These are phyloP conservation scores for Talaromyces thailandensis DNA, from an alignment of 495 filamentous ascomycete species.

Conservation along the genomic window DNA sequence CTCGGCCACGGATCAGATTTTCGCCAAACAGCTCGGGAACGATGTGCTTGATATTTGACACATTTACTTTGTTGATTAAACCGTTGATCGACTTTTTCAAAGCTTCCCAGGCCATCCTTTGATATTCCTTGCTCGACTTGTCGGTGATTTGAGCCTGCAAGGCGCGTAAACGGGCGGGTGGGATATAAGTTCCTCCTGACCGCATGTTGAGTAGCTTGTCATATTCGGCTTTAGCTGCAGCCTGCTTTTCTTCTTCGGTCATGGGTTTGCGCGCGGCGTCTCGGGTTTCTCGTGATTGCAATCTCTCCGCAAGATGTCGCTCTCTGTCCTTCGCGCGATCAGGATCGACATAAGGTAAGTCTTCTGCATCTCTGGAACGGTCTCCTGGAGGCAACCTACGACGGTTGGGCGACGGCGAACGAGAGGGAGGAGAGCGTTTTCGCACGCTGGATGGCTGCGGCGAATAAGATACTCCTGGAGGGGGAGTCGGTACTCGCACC, in stretches of 20 bases:
- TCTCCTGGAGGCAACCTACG: constrained; percentile 48
- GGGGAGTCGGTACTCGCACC: constrained; percentile 58
- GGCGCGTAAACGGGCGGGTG: constrained; percentile 80
- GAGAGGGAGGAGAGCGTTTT: constrained; percentile 54
- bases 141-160: constrained; percentile 96
- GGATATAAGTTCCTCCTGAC: constrained; percentile 92
- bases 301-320: constrained; percentile 51
- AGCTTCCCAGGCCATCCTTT: constrained; percentile 98
- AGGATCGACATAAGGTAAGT: constrained; percentile 42
- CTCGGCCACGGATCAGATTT: constrained; percentile 84
- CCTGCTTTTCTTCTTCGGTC: constrained; percentile 78
- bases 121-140: constrained; percentile 91
- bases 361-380: constrained; percentile 21
- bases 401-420: constrained; percentile 55
- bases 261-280: constrained; percentile 46
- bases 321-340: constrained; percentile 51
- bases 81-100: constrained; percentile 98
- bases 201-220: constrained; percentile 83
- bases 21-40: constrained; percentile 92
- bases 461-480: constrained; percentile 42
- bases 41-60: constrained; percentile 94
- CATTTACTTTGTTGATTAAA: constrained; percentile 96
- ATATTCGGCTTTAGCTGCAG: constrained; percentile 78
- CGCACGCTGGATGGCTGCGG: constrained; percentile 39
- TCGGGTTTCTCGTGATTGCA: constrained; percentile 45